Base-by-base conservation (phyloP, 441 rosid genomes). In the Populus hybrid region DNA sequence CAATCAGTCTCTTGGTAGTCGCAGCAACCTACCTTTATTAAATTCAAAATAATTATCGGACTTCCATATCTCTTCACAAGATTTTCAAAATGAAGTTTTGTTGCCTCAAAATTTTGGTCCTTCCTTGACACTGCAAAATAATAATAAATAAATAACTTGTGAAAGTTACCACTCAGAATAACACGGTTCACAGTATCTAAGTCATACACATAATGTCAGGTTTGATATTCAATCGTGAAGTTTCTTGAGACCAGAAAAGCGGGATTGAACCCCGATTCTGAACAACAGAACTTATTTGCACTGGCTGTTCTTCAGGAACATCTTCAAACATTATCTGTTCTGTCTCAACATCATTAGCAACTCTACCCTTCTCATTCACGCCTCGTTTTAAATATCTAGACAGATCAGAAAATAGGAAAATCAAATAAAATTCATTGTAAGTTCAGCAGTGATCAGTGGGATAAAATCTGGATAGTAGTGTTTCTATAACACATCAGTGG, bases 241-340 rank as follows among this genome's bases (percentile, higher is more conserved):
- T 97, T 88, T 97, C 99, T 76, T 97, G 99, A 40, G 99, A 93
- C 99, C 99, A 97, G 77, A 93, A 94, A 36, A 97, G 93, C 67
- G 99, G 99, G 80, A 97, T 97, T 78, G 99, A 94, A 59, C 99
- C 99, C 71, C 99, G 94, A 79, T 90, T 89, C 87, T 97, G 99
- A 76, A 93, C 95, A 73, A 92, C 89, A 21, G 99, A 97, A 87
- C 91, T 97, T 84, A 97, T 88, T 85, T 91, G 92, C 86, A 84
- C 83, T 23, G 95, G 94, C 79, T 72, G 75, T 72, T 91, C 97
- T 71, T 86, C 94, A 75, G 92, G 90, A 74, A 88, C 91, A 74
- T 94, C 93, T 89, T 94, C 99, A 83, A 89, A 91, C 75, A 97
- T 91, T 78, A 97, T 89, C 83, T 97, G 99, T 83, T 97, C 99